Conservation (phyloP, 2,329 filamentous ascomycete species). For the Hypoxylon rubiginosum region DNA sequence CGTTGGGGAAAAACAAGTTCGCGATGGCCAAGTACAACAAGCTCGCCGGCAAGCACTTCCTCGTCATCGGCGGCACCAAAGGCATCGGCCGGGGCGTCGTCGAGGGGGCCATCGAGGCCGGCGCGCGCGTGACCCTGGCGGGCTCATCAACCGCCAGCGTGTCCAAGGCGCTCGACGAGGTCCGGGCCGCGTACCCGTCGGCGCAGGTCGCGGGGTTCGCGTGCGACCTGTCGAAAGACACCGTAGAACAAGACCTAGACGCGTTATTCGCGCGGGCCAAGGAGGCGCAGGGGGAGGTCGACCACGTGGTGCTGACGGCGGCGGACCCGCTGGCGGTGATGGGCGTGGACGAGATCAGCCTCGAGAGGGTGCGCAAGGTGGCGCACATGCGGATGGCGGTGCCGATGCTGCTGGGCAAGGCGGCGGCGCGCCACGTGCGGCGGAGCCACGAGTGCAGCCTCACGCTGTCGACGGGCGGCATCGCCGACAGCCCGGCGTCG, state of each 20-base stretch:
- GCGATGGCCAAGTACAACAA: slow-evolving; percentile 52
- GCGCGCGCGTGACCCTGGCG: slow-evolving; percentile 45
- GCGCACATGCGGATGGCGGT: slow-evolving; percentile 52
- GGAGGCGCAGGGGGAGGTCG: slow-evolving; percentile 35
- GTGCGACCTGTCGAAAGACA: slow-evolving; percentile 44
- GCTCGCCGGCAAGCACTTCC: slow-evolving; percentile 49
- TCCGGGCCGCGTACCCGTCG: slow-evolving; percentile 41
- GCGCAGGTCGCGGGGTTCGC: slow-evolving; percentile 35
- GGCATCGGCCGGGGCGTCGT: slow-evolving; percentile 50
- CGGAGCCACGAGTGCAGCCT: slow-evolving; percentile 39
- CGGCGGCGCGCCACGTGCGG: slow-evolving; percentile 48
- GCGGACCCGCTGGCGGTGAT: slow-evolving; percentile 47
- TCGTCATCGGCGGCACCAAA: slow-evolving; percentile 49
- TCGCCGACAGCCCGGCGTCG: slow-evolving; percentile 41
- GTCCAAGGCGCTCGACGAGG: slow-evolving; percentile 37
- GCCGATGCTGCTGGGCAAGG: slow-evolving; percentile 54
- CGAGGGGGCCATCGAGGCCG: slow-evolving; percentile 45
- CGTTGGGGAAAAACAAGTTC: background rate
- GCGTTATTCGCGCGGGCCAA: slow-evolving; percentile 36
- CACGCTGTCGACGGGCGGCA: slow-evolving; percentile 45
- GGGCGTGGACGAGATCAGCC: slow-evolving; percentile 44
- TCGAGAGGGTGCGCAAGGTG: slow-evolving; percentile 44
- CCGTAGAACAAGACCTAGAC: slow-evolving; percentile 46
- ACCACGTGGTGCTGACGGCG: slow-evolving; percentile 51
- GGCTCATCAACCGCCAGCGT: slow-evolving; percentile 43